Conservation (phyloP, 208 protist species). For the Balamuthia mandrillaris region DNA sequence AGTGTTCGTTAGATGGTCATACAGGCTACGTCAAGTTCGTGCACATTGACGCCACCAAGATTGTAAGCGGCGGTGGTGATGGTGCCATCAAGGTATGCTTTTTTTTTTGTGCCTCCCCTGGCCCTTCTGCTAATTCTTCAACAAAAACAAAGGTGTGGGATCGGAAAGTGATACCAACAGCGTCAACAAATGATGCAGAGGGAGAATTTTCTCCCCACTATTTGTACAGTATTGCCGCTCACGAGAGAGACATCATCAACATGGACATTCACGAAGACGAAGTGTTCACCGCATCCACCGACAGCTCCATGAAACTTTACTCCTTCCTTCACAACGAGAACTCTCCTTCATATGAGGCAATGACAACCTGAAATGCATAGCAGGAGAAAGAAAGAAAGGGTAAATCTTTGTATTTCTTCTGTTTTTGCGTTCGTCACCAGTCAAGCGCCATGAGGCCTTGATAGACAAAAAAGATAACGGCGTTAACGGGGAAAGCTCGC, state of each 20-base stretch:
- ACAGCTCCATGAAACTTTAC: conserved; percentile 3
- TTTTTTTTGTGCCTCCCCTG: background rate
- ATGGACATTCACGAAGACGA: conserved; percentile 38
- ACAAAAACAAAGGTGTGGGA: background rate
- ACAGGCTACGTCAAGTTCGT: conserved; percentile 29
- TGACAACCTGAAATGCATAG: too few species aligned
- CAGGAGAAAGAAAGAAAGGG: too few species aligned
- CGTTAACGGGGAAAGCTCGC: conserved; percentile 16
- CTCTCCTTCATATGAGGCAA: too few species aligned
- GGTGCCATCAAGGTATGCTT: background rate
- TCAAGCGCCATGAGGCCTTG: conserved; percentile 12
- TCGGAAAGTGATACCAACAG: too few species aligned
- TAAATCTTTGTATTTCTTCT: too few species aligned
- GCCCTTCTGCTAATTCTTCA: background rate
- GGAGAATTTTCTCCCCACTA: background rate
- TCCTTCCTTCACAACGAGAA: too few species aligned
- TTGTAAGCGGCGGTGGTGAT: background rate
- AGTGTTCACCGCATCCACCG: conserved; percentile 3
- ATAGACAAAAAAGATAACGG: conserved; percentile 24
- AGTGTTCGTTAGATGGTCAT: background rate
- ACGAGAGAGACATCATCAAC: conserved; percentile 34
- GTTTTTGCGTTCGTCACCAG: too few species aligned
- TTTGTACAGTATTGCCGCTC: conserved; percentile 22
- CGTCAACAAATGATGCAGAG: background rate
- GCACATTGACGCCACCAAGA: conserved; percentile 25